Base-by-base conservation (phyloP, 345 rosid genomes). In the Trapa incisa region DNA sequence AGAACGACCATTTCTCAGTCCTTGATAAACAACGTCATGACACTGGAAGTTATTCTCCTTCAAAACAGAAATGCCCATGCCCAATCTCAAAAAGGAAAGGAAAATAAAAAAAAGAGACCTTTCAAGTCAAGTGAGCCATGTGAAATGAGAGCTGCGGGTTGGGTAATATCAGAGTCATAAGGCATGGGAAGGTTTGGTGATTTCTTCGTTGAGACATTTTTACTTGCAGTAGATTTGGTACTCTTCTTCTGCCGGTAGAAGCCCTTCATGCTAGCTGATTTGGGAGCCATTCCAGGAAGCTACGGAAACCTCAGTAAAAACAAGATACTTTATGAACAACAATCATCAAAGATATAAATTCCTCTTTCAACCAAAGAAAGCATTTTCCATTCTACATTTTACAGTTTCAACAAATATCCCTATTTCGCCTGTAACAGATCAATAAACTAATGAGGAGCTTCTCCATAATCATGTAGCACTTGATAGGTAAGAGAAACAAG, bases 231-330 rank as follows among this genome's bases (percentile, higher is more conserved):
- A 22, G 29, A 22, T 22, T 22, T 22, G 29, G 29, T 22, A 50
- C 66, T 82, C 65, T 83, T 86, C 72, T 77, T 86, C 57, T 87
- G 87, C 81, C 76, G 74, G 83, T 80, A 91, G 78, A 80, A 84
- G 64, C 83, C 84, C 77, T 84, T 80, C 80, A 91, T 74, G 70
- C 68, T 82, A 52, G 79, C 80, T 17, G 85, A 79, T 50, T 71
- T 77, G 37, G 80, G 73, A 42, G 88, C 83, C 95, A 83, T 81
- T 37, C 36, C 47, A 70, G 56, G 61, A 47, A 14, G 67, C 47
- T 58, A 35, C 29, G 29, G 29, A 22, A 22, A 22, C 29, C 29
- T 22, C 29, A 22, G 29, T 22, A 22, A 22, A 22, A 22, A 22
- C 29, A 22, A 22, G 29, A 22, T 0, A 22, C 29, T 22, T 22